Percentiles rank a stretch among this genome's conserved stretches.
These are phyloP conservation scores for Fusarium papillatum DNA, from an alignment of 2,329 filamentous ascomycete genomes.

Conservation along the genomic window DNA sequence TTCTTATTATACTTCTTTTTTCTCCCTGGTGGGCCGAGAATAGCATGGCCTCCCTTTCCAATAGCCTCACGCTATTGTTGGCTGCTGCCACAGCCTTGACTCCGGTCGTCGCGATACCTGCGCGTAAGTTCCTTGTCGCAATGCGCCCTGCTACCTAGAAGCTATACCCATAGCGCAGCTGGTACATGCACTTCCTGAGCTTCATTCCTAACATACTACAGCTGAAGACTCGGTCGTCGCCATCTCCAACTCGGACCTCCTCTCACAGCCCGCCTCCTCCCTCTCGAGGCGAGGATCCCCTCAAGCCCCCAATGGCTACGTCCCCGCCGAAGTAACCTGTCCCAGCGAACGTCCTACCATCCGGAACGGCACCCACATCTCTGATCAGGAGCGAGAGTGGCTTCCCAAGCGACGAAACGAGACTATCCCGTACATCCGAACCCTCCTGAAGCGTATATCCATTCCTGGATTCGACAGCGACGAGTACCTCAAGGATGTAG, in stretches of 20 bases:
- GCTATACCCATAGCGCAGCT: background rate
- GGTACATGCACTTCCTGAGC: background rate
- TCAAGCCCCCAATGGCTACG: constrained; percentile 69
- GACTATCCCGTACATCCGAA: constrained; percentile 81
- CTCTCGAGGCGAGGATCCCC: constrained; percentile 45
- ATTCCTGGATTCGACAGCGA: constrained; percentile 85
- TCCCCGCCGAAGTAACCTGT: constrained; percentile 77
- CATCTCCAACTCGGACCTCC: constrained; percentile 33
- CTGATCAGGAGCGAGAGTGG: constrained; percentile 80
- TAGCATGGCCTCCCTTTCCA: constrained; percentile 40
- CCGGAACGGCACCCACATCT: constrained; percentile 72
- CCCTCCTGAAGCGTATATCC: constrained; percentile 78
- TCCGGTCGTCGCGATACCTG: constrained; percentile 35
- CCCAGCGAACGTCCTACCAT: constrained; percentile 78
- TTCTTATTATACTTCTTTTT: background rate
- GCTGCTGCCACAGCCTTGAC: constrained; percentile 39
- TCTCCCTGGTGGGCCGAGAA: background rate
- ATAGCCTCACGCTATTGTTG: constrained; percentile 42
- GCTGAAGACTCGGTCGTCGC: constrained; percentile 30
- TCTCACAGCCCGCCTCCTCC: constrained; percentile 11
- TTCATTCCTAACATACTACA: constrained; percentile 28
- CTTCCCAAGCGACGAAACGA: constrained; percentile 77
- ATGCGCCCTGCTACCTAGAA: background rate
- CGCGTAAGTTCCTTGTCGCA: constrained; percentile 28
- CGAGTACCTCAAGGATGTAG: constrained; percentile 70